Conservation (phyloP, 768 basidiomycete genomes). For the Rhodotorula babjevae region DNA sequence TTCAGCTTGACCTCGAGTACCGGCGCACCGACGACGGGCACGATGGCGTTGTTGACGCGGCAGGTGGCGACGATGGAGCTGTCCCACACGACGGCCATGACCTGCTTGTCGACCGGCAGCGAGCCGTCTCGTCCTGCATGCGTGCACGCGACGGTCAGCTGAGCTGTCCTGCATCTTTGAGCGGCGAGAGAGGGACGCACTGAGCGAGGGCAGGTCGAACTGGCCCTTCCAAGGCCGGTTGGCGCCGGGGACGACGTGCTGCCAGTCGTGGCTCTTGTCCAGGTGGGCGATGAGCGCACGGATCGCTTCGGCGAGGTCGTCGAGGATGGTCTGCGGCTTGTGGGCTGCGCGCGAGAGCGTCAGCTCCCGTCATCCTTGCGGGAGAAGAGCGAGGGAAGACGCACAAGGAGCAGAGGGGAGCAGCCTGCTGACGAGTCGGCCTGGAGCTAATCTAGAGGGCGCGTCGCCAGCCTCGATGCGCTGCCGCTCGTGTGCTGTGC, state of each 20-base stretch:
- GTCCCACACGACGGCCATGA: background rate
- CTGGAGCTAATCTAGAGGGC: too few species aligned
- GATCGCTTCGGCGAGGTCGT: background rate
- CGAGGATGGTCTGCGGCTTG: background rate
- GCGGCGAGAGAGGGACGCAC: background rate
- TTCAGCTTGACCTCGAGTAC: background rate
- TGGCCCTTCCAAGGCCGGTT: background rate
- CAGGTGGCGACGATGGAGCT: background rate
- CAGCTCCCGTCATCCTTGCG: too few species aligned
- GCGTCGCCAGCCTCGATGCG: too few species aligned
- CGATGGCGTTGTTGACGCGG: background rate
- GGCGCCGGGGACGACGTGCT: background rate
- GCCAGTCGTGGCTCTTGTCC: background rate
- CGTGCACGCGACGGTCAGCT: too few species aligned
- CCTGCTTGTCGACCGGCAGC: too few species aligned
- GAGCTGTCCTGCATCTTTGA: too few species aligned
- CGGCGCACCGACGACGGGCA: background rate
- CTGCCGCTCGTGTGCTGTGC: too few species aligned
- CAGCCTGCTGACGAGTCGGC: too few species aligned
- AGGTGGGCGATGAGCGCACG: background rate
- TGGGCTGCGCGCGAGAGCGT: background rate
- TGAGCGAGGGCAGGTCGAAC: background rate
- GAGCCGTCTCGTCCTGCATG: too few species aligned
- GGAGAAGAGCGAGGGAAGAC: background rate
- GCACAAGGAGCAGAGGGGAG: too few species aligned